phyloP scores from a whole-genome alignment of 2,329 filamentous ascomycete genomes.

The Sclerotiophoma versabilis region DNA sequence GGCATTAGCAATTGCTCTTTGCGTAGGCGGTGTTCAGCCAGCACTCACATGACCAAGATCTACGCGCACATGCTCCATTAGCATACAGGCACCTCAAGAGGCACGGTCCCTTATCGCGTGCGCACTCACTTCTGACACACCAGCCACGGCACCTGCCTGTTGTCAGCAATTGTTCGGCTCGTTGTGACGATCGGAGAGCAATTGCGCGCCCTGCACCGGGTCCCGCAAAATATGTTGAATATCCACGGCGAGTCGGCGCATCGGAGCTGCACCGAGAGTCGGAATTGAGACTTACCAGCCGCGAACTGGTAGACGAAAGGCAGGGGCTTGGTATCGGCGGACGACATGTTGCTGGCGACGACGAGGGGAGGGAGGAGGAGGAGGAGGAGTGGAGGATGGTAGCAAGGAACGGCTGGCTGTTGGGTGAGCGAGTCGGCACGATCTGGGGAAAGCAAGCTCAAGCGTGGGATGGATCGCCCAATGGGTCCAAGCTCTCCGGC shows the following conservation, averaged over 20 bases:
- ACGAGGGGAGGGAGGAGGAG: conserved; percentile 12
- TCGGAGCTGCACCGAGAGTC: conserved; percentile 33
- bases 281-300: conserved; percentile 68
- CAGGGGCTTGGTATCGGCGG: conserved; percentile 71
- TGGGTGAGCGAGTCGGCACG: conserved; percentile 23
- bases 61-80: conserved; percentile 52
- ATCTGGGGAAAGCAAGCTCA: conserved; percentile 41
- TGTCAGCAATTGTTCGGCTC: conserved; percentile 39
- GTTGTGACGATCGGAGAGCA: too few species aligned
- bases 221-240: conserved; percentile 6
- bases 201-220: conserved; percentile 8
- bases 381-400: conserved; percentile 6
- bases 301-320: conserved; percentile 95
- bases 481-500: conserved; percentile 6
- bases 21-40: background rate
- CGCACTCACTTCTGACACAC: conserved; percentile 87
- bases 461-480: conserved; percentile 36
- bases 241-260: conserved; percentile 16
- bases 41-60: conserved; percentile 82
- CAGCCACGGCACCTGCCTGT: conserved; percentile 81
- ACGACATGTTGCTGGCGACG: conserved; percentile 51
- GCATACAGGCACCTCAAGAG: conserved; percentile 26
- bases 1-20: conserved; percentile 3
- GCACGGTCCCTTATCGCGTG: conserved; percentile 10
- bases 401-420: conserved; percentile 25